Evolutionary conservation across 208 protist genomes (phyloP), one percentile per base, ranked within the genome.

Genomic region (Novymonas esmeraldas): DNA sequence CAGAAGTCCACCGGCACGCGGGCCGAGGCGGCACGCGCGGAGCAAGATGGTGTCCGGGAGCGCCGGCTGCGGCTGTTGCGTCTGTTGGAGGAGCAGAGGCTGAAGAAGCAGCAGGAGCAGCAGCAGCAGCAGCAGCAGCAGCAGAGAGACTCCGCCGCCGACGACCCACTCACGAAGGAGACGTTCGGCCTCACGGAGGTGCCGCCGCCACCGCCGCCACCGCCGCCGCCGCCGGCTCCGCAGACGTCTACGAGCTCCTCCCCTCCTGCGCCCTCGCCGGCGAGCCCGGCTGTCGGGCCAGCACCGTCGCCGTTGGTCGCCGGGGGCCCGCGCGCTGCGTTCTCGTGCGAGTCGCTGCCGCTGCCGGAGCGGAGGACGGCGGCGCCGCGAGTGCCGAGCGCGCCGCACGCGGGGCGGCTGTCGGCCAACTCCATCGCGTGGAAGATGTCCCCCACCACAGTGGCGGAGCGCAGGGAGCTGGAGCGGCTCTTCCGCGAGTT

Each of bases 401-500:
- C 20, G 10, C 7, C 34, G 54, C 38, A 36, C 13, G 44, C 20
- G 18, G 34, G 6, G 33, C 34, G 11, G 36, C 54, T 59, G 33
- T 9, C 9, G 20, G 36, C 34, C 31, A 44, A 59, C 22, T 29
- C 54, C 22, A 44, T 59, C 16, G 36, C 51, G 24, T 67, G 73
- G 61, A 42, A 44, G 6, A 24, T 65, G 4, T 65, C 54, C 7
- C 61, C 73, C 6, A 22, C 59, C 10, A 84, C 84, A 2, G 49
- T 55, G 46, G 76, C 65, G 22, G 68, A 81, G 61, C 63, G 81
- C 7, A 45, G 49, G 18, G 74, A 85, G 77, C 76, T 83, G 67
- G 78, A 87, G 55, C 64, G 61, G 34, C 80, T 87, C 34, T 84
- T 87, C 46, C 41, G 45, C 16, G 76, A 83, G 73, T 73, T 85